These are phyloP conservation scores for Rhodotorula glutinis DNA, from an alignment of 1,284 basidiomycete species.

Conservation along the genomic window DNA sequence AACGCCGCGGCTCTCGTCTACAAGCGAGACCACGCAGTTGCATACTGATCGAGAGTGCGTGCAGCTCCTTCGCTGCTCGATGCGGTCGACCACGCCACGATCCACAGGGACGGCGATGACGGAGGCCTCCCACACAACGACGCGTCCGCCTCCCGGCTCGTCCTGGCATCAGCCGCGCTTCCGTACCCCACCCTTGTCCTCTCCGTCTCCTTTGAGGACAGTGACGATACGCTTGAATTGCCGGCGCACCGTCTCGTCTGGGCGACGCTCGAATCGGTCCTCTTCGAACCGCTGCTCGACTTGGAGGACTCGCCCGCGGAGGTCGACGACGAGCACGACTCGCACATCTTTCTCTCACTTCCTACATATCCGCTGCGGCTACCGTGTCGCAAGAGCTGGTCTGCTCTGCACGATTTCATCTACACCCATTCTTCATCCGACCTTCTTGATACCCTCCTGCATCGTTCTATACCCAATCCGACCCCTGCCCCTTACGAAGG, in stretches of 20 bases:
- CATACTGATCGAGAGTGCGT: too few species aligned
- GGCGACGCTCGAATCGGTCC: not conserved
- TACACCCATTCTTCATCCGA: not conserved
- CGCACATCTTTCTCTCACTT: not conserved
- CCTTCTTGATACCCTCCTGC: not conserved
- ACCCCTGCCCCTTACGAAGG: too few species aligned
- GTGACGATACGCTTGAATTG: not conserved
- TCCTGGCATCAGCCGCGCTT: not conserved
- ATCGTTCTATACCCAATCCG: too few species aligned
- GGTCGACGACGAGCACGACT: not conserved
- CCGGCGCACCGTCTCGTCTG: slow-evolving; percentile 3
- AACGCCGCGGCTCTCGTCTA: too few species aligned
- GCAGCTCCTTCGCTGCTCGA: not conserved
- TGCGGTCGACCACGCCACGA: not conserved
- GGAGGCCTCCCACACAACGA: too few species aligned
- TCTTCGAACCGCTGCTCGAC: not conserved
- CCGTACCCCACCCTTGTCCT: not conserved
- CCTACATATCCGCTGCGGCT: not conserved
- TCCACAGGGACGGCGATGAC: not conserved
- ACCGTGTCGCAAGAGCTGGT: not conserved
- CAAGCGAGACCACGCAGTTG: too few species aligned
- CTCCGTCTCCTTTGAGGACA: slow-evolving; percentile 2
- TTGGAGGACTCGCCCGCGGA: not conserved
- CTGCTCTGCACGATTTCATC: slow-evolving; percentile 3
- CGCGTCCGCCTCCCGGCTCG: not conserved